These are phyloP conservation scores for Fusarium sp. DNA, from an alignment of 2,329 filamentous ascomycete genomes.

Conservation along the genomic window DNA sequence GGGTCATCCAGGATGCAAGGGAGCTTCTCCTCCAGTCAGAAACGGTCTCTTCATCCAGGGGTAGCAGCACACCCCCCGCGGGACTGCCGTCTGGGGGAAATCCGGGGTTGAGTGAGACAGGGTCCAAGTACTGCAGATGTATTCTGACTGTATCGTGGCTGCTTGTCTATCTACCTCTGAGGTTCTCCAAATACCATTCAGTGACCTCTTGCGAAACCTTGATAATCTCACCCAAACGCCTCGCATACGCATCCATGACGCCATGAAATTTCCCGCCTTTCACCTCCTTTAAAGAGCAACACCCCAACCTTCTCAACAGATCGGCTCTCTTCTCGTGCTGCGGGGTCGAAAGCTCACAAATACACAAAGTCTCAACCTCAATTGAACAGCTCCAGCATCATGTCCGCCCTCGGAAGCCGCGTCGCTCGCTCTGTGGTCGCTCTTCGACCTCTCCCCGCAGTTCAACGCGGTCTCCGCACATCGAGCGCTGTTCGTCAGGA, in stretches of 20 bases:
- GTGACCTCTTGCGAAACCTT: slow-evolving; percentile 11
- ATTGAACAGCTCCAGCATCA: background rate
- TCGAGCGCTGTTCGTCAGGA: slow-evolving; percentile 27
- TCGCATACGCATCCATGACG: slow-evolving; percentile 32
- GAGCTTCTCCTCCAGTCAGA: slow-evolving; percentile 22
- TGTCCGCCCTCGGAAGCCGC: slow-evolving; percentile 21
- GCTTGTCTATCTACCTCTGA: background rate
- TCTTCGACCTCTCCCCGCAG: slow-evolving; percentile 30
- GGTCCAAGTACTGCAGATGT: slow-evolving; percentile 23
- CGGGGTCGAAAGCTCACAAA: slow-evolving; percentile 2
- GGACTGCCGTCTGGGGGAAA: slow-evolving; percentile 32
- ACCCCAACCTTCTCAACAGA: slow-evolving; percentile 19
- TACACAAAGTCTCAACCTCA: background rate
- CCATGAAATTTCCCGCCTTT: slow-evolving; percentile 30
- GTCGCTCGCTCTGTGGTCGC: slow-evolving; percentile 20
- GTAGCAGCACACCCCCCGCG: background rate
- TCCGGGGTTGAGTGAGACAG: slow-evolving; percentile 20
- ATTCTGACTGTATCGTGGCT: slow-evolving; percentile 18
- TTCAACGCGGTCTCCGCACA: slow-evolving; percentile 31
- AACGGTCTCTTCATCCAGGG: slow-evolving; percentile 11
- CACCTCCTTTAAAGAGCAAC: slow-evolving; percentile 20
- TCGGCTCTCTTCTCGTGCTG: slow-evolving; percentile 6
- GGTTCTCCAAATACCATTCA: slow-evolving; percentile 28
- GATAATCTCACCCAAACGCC: background rate
- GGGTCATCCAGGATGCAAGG: slow-evolving; percentile 16